Base-by-base conservation (phyloP, 352 stramenopile species). In the Phytophthora sp. region DNA sequence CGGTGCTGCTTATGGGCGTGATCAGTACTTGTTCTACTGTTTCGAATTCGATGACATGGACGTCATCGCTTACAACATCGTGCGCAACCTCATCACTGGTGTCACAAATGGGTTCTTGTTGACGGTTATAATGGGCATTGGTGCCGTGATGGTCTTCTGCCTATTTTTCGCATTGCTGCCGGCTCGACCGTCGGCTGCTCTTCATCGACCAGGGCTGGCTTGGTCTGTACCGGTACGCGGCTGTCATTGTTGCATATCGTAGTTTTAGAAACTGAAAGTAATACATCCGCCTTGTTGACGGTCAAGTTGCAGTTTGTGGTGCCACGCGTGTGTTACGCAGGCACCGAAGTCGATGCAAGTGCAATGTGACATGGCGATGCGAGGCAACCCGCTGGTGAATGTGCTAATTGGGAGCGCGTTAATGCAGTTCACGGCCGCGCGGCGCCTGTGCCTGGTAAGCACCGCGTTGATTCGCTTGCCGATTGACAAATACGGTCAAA, bases 71-170 rank as follows among this genome's bases (percentile, higher is more conserved):
- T 83, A 80, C 65, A 78, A 84, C 56, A 70, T 79, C 39, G 23
- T 73, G 9, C 63, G 89, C 47, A 89, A 82, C 68, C 73, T 84
- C 6, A 9, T 69, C 36, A 79, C 90, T 35, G 75, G 79, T 20
- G 20, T 91, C 11, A 66, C 75, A 20, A 87, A 82, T n/a, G 79
- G 80, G 7, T 56, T 91, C 31, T 52, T 90, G 33, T 84, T 64
- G 11, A 91, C 81, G 7, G 74, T 91, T 27, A 91, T 81, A 1
- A 89, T 89, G 74, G 77, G 81, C 21, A 59, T 77, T 6, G 80
- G 80, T 33, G 76, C 77, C 21, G 56, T 91, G 12, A 88, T 90
- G 80, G 74, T 80, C 23, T 60, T 79, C 24, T 84, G 72, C 35
- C 54, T 91, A 15, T 90, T 91, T 58, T 20, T 88, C 9, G 80